Base-by-base conservation (phyloP, 2,329 filamentous ascomycete species). In the Raffaelea deltoideospora region DNA sequence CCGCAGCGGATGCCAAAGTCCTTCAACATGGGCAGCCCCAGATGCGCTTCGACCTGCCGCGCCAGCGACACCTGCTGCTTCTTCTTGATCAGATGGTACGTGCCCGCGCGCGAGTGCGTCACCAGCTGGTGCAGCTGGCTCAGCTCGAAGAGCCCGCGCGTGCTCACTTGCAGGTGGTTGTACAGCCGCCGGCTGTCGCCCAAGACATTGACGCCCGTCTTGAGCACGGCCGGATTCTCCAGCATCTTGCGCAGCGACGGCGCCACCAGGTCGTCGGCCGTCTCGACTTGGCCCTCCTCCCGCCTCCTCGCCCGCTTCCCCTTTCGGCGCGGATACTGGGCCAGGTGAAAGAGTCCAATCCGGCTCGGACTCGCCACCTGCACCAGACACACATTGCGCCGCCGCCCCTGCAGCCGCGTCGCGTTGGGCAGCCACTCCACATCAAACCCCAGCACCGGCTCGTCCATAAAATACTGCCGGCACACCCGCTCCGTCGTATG, bases 381-480 rank as follows among this genome's bases (percentile, higher is more conserved):
- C 31, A 95, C 78, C 27, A 95, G 57, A 0, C 82, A 87, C 7
- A 92, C 71, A 42, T 86, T 84, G 35, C 68, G 63, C 44, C 80
- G 78, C 4, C 76, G 57, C 3, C 65, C 62, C 3, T 64, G 53
- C 8, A 44, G 47, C 17, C 53, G 62, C 6, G 51, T 59, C 0
- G 72, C 64, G 6, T 67, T 60, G 2, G 62, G 45, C 36, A 73
- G 65, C 87, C 88, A 95, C 59, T 95, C 88, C 43, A 95, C 67
- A 49, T 95, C 87, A 42, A 95, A 85, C 0, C 87, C 87, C n/a
- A 95, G 53, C 3, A 92, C 57, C 28, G 72, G 63, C 48, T 90
- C 74, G 20, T 67, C 46, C 28, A 76, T 50, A 46, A 95, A 94
- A 39, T 79, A 65, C 39, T 69, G 55, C 15, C 71, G 61, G 40